Evolutionary conservation across 2,329 filamentous ascomycete species (phyloP), one percentile per base, ranked within the genome.

Genomic region (Akanthomyces muscarius): DNA sequence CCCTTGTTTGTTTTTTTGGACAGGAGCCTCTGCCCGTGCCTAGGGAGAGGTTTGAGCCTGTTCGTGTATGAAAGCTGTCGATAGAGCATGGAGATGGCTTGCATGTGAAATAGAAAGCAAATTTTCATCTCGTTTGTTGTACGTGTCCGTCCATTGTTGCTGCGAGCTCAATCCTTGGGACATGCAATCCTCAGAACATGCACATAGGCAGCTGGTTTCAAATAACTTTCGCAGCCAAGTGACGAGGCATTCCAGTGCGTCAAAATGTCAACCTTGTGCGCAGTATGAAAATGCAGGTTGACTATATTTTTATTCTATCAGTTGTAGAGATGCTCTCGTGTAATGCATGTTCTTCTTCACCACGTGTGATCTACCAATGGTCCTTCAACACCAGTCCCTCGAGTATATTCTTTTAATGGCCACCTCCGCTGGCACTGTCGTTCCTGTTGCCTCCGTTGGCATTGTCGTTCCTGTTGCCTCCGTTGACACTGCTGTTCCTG

Each of bases 1-100:
- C 23, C 36, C 36, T 50, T 60, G 21, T 44, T 67, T 68, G 69
- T 70, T 69, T 68, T 71, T 65, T 68, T 65, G 59, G 70, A 69
- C 64, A 63, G 67, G 33, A 64, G 67, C 63, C 65, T 65, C 64
- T 61, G 41, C 41, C 28, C 21, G 25, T 21, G n/a, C 23, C 16
- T 14, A 18, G 21, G 45, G 11, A n/a, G 30, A 21, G 14, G n/a
- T 14, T 36, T 16, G 28, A 18, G 38, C 25, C 56, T 57, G 53
- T 57, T 36, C 55, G 61, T 65, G 62, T 62, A 65, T 59, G 63
- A 55, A 64, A 63, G 62, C 33, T 42, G 57, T 58, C 51, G 54
- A 64, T 61, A 61, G 41, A 55, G 60, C 60, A 50, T 62, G 60
- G 42, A 55, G 52, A 62, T 62, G 52, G 59, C 57, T 59, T 63